Base-by-base conservation (phyloP, 768 basidiomycete species). In the Psilocybe cyanescens region DNA sequence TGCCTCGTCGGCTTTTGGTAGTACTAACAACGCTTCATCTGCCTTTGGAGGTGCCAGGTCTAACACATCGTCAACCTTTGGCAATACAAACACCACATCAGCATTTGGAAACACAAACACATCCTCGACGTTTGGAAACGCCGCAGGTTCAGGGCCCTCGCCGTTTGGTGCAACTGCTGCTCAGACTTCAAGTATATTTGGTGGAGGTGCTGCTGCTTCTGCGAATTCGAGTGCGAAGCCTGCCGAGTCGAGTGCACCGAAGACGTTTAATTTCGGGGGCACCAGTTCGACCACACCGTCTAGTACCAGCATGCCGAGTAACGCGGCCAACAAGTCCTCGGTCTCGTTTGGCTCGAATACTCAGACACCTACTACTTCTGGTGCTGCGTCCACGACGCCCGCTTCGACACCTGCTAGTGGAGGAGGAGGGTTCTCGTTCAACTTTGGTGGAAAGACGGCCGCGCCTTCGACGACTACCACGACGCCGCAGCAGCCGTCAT, bases 401-500 rank as follows among this genome's bases (percentile, higher is more conserved):
- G 61, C 62, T 53, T 59, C 68, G 5, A 64, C 58, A 11, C 29
- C 61, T 29, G 31, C 57, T 3, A 29, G 64, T 57, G 61, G 46
- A 45, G 30, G 54, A 9, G 46, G 57, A 4, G 47, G 51, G 3
- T 70, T 70, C 31, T 55, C 66, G 24, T 70, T 71, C 60, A 70
- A 67, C 35, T 69, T 71, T 61, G 66, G 63, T 17, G 48, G 19
- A 12, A 48, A 58, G 19, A 35, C 60, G 14, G 37, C 47, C 2
- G 29, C 58, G 5, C 11, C 60, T 8, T 19, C 53, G 41, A 48
- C 47, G 28, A 30, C 59, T 12, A 28, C 68, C 12, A 56, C 63
- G 8, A 65, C 68, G 9, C 68, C 74, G 14, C 58, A 71, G 19
- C 70, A 69, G 45, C 46, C 71, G 35, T 73, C 75, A 16, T 72